These are phyloP conservation scores for Ajuga reptans DNA, from an alignment of 305 asterid species.

Conservation along the genomic window DNA sequence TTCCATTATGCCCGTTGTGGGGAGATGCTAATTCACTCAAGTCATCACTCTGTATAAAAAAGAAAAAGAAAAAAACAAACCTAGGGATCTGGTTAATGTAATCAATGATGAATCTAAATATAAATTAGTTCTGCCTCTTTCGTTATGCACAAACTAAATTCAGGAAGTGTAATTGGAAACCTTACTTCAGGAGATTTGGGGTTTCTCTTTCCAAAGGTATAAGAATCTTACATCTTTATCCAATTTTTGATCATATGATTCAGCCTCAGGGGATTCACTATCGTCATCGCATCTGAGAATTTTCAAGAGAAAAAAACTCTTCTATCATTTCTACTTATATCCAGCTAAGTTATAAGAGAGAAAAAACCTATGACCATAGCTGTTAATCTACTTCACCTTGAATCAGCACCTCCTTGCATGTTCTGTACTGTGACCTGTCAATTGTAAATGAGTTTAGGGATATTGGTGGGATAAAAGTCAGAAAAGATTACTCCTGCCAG, in stretches of 20 bases:
- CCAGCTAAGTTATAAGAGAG: neutral
- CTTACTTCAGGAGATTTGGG: constrained; percentile 30
- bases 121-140: constrained; percentile 1
- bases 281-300: constrained; percentile 48
- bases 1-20: constrained; percentile 33
- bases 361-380: neutral
- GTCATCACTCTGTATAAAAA: constrained; percentile 42
- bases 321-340: neutral
- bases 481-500: neutral
- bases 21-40: constrained; percentile 35
- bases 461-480: neutral
- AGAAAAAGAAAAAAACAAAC: neutral
- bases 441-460: constrained; percentile 17
- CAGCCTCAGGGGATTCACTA: constrained; percentile 35
- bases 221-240: constrained; percentile 33
- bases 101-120: neutral
- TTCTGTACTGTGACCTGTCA: constrained; percentile 76
- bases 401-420: constrained; percentile 45
- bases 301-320: constrained; percentile 5
- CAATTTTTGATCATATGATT: constrained; percentile 31
- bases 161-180: constrained; percentile 22
- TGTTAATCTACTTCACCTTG: constrained; percentile 45
- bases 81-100: constrained; percentile 10
- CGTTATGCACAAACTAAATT: constrained; percentile 7
- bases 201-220: constrained; percentile 27